Conservation (phyloP, 108 stramenopile species). For the Discostella pseudostelligera region DNA sequence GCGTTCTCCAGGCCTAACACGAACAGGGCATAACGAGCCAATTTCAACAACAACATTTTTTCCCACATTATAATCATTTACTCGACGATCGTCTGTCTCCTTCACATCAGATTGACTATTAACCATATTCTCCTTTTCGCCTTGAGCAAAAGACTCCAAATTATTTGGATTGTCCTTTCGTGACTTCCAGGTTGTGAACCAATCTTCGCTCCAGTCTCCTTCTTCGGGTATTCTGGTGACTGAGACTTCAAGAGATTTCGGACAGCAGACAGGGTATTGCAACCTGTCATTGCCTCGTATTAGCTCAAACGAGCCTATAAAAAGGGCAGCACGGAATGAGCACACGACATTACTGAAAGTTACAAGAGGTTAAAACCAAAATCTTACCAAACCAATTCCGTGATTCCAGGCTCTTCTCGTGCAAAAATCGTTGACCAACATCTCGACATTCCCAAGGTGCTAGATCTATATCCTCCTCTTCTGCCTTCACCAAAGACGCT, state of each 20-base stretch:
- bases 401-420: conserved; percentile 71
- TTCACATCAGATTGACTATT: not conserved
- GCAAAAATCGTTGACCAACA: conserved; percentile 74
- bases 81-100: no score
- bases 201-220: conserved; percentile 76
- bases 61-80: no score
- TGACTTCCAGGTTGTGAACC: conserved; percentile 70
- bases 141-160: conserved; percentile 24
- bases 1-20: conserved; percentile 67
- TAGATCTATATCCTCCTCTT: conserved; percentile 49
- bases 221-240: conserved; percentile 60
- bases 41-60: conserved; percentile 56
- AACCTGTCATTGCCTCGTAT: conserved; percentile 59
- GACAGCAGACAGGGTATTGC: conserved; percentile 55
- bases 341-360: not conserved
- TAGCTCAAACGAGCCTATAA: conserved; percentile 29
- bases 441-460: conserved; percentile 78
- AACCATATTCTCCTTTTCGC: conserved; percentile 4
- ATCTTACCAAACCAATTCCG: conserved; percentile 79
- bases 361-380: not conserved
- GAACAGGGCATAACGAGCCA: conserved; percentile 61
- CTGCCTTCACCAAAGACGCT: conserved; percentile 39
- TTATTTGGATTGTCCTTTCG: conserved; percentile 49
- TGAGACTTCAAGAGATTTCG: conserved; percentile 72
- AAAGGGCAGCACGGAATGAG: not conserved